A percentile compares a stretch with the other conserved stretches of the same genome.
Conservation (phyloP, 495 filamentous ascomycete species). For the Aspergillus incahuasiensis region DNA sequence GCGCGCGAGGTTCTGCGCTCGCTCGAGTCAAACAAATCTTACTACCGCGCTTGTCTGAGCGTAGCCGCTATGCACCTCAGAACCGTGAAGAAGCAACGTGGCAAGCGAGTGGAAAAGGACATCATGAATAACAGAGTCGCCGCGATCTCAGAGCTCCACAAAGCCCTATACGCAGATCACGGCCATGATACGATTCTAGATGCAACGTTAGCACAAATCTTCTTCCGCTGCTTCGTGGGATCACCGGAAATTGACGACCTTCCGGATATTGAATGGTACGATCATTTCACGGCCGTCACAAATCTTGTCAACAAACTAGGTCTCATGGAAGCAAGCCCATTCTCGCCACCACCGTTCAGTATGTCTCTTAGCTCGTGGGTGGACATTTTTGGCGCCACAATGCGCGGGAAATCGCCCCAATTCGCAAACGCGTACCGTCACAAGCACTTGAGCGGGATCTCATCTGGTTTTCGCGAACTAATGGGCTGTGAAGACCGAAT, state of each 20-base stretch:
- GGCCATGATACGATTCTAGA: conserved; percentile 82
- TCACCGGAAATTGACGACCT: conserved; percentile 68
- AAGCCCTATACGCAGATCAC: conserved; percentile 66
- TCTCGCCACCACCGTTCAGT: conserved; percentile 60
- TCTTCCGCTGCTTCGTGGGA: conserved; percentile 92
- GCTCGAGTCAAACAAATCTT: conserved; percentile 80
- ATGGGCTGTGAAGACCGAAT: conserved; percentile 97
- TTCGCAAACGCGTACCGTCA: conserved; percentile 88
- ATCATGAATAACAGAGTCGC: conserved; percentile 88
- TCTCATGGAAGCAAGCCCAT: conserved; percentile 41
- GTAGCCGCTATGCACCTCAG: conserved; percentile 90
- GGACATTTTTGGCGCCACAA: conserved; percentile 90
- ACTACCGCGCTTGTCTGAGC: conserved; percentile 90
- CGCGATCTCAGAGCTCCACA: conserved; percentile 78
- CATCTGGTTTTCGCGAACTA: conserved; percentile 77
- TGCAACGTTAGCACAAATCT: conserved; percentile 89
- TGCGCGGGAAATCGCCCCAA: conserved; percentile 74
- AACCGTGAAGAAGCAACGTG: conserved; percentile 51
- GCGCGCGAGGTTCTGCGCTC: conserved; percentile 73
- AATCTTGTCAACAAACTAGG: conserved; percentile 77
- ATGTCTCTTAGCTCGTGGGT: conserved; percentile 93
- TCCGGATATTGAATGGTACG: conserved; percentile 91
- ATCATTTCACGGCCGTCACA: conserved; percentile 84
- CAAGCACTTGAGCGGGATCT: conserved; percentile 67
- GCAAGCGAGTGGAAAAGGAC: conserved; percentile 75